Conservation (phyloP, 352 stramenopile genomes). For the Globisporangium megalacanthum region DNA sequence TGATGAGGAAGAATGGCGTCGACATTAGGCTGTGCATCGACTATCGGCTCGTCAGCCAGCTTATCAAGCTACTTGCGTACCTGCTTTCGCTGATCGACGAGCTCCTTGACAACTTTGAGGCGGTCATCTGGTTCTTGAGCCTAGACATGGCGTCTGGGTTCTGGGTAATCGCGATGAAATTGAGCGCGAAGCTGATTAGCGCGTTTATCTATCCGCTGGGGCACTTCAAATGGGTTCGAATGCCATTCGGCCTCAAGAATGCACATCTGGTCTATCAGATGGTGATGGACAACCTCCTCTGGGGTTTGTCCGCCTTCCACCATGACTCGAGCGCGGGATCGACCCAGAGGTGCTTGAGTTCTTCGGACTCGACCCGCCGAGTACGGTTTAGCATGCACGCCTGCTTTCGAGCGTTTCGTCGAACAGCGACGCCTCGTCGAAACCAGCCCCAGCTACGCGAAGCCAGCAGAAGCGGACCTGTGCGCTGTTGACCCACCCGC, state of each 20-base stretch:
- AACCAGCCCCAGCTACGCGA: too few species aligned
- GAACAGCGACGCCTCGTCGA: too few species aligned
- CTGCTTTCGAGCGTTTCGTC: too few species aligned
- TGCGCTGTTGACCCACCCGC: too few species aligned
- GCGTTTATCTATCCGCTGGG: slow-evolving; percentile 18
- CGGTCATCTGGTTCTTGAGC: slow-evolving; percentile 6
- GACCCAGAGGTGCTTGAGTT: background rate
- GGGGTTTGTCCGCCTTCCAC: background rate
- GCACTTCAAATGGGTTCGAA: slow-evolving; percentile 18
- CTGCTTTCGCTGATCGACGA: slow-evolving; percentile 19
- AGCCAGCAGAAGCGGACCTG: too few species aligned
- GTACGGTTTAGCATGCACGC: too few species aligned
- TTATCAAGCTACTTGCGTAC: slow-evolving; percentile 18
- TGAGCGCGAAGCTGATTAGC: slow-evolving; percentile 7
- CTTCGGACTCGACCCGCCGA: background rate
- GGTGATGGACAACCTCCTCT: slow-evolving; percentile 15
- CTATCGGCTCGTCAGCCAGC: slow-evolving; percentile 12
- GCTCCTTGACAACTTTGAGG: slow-evolving; percentile 17
- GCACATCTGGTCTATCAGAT: too few species aligned
- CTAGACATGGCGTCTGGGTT: slow-evolving; percentile 6
- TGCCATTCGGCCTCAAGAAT: slow-evolving; percentile 23
- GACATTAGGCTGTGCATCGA: slow-evolving; percentile 17
- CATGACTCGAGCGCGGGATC: background rate
- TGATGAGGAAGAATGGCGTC: slow-evolving; percentile 17
- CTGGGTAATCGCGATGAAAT: slow-evolving; percentile 16